Percentiles rank a stretch among this genome's conserved stretches.
phyloP scores from a whole-genome alignment of 768 basidiomycete species.

The Lactifluus subvellereus region DNA sequence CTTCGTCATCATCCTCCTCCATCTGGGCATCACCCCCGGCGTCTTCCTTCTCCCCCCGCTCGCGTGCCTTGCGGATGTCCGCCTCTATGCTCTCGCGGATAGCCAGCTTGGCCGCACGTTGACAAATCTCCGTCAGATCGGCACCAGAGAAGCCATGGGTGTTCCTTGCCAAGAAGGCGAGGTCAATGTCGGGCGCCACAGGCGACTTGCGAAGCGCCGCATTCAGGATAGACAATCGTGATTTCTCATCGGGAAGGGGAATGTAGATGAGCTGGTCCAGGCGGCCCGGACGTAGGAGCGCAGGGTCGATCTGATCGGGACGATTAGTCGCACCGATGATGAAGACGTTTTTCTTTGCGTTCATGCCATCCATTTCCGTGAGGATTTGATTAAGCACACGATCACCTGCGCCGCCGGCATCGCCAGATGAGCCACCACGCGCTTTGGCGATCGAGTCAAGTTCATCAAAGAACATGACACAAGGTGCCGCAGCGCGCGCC shows the following conservation, averaged over 20 bases:
- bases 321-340: conserved; percentile 97
- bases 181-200: conserved; percentile 73
- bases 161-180: conserved; percentile 79
- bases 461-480: conserved; percentile 99
- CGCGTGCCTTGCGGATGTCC: conserved; percentile 75
- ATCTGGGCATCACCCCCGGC: conserved; percentile 59
- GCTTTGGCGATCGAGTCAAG: conserved; percentile 98
- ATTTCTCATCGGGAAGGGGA: conserved; percentile 91
- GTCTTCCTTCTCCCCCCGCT: conserved; percentile 77
- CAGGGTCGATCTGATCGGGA: conserved; percentile 92
- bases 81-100: conserved; percentile 93
- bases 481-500: conserved; percentile 97
- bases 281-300: conserved; percentile 93
- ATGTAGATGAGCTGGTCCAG: conserved; percentile 99
- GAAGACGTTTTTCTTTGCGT: conserved; percentile 98
- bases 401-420: conserved; percentile 94
- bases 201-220: conserved; percentile 92
- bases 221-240: conserved; percentile 85
- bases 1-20: conserved; percentile 71
- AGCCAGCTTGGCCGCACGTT: conserved; percentile 93
- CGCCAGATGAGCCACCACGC: conserved; percentile 79
- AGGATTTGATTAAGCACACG: conserved; percentile 97
- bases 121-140: conserved; percentile 99
- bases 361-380: conserved; percentile 99
- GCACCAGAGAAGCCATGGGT: conserved; percentile 99